A percentile compares a stretch with the other conserved stretches of the same genome.
Conservation (phyloP, 2,329 filamentous ascomycete species). For the Scytalidium sp. region DNA sequence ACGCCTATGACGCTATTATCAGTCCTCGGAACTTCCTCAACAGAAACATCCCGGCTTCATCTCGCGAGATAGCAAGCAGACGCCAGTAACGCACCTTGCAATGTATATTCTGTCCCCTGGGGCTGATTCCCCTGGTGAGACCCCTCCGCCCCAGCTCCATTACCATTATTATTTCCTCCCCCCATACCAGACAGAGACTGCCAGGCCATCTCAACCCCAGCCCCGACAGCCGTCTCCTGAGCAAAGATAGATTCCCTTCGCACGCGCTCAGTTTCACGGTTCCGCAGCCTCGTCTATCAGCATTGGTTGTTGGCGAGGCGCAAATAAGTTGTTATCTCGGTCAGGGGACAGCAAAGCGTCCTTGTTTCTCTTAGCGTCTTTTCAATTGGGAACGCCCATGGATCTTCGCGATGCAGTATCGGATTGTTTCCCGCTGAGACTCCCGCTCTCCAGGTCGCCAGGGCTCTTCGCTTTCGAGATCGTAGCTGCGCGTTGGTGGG, state of each 20-base stretch:
- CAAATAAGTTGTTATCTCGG: neutral
- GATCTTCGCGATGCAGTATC: neutral
- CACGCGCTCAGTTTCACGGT: neutral
- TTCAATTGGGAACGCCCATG: neutral
- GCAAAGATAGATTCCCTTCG: neutral
- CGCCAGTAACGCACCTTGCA: slow-evolving; percentile 57
- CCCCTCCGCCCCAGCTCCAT: slow-evolving; percentile 21
- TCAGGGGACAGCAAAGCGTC: neutral
- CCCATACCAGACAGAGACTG: slow-evolving; percentile 61
- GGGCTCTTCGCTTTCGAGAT: too few species aligned
- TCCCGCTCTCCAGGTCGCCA: neutral
- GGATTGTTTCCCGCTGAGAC: neutral
- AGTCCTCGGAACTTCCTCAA: neutral
- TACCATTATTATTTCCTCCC: slow-evolving; percentile 26
- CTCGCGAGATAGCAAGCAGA: neutral
- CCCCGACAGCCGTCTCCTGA: slow-evolving; percentile 4
- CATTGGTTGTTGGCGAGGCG: neutral
- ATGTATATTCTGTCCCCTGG: slow-evolving; percentile 67
- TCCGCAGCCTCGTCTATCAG: neutral
- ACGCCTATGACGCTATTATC: slow-evolving; percentile 92
- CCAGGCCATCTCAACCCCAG: slow-evolving; percentile 58
- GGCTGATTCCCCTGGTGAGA: slow-evolving; percentile 37
- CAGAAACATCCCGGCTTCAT: neutral
- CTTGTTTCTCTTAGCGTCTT: neutral
- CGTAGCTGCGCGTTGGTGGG: neutral